Percentiles rank a stretch among this genome's conserved stretches.
Conservation (phyloP, 2,329 filamentous ascomycete genomes). For the Cercospora zeae-maydis region DNA sequence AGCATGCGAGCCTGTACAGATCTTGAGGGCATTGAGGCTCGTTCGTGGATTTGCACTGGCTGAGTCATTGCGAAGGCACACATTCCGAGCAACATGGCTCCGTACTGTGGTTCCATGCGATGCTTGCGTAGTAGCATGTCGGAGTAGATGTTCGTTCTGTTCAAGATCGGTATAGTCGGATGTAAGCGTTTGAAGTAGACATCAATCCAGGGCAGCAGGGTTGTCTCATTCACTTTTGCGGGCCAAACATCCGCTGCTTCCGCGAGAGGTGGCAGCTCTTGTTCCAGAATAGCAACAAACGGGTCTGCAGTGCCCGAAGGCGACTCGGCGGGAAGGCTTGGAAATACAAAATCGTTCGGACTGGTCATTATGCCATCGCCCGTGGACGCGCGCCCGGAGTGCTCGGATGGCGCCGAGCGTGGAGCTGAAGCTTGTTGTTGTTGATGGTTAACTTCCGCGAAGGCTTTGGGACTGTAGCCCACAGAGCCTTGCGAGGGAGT, state of each 20-base stretch:
- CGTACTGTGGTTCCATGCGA: slow-evolving; percentile 43
- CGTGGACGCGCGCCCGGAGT: slow-evolving; percentile 21
- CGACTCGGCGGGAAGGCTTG: slow-evolving; percentile 35
- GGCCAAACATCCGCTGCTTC: slow-evolving; percentile 38
- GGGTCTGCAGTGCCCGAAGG: slow-evolving; percentile 35
- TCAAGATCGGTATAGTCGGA: slow-evolving; percentile 43
- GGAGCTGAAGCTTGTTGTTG: slow-evolving; percentile 6
- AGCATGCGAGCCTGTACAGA: slow-evolving; percentile 41
- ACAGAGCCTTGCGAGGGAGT: slow-evolving; percentile 4
- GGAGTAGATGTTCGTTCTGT: slow-evolving; percentile 42
- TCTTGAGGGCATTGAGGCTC: slow-evolving; percentile 29
- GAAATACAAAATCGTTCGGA: slow-evolving; percentile 36
- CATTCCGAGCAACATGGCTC: slow-evolving; percentile 43
- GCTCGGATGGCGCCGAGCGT: slow-evolving; percentile 1
- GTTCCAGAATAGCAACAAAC: slow-evolving; percentile 28
- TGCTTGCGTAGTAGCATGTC: slow-evolving; percentile 44
- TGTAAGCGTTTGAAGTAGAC: slow-evolving; percentile 46
- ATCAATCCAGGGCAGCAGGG: slow-evolving; percentile 40
- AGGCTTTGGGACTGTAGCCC: slow-evolving; percentile 5
- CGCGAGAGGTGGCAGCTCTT: slow-evolving; percentile 34
- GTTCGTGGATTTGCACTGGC: slow-evolving; percentile 45
- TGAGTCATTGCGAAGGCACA: slow-evolving; percentile 46
- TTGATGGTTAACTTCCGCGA: slow-evolving; percentile 1
- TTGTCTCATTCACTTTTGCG: slow-evolving; percentile 40
- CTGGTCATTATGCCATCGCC: slow-evolving; percentile 29